phyloP scores from a whole-genome alignment of 306 rosid genomes.

The Quercus berberidifolia region DNA sequence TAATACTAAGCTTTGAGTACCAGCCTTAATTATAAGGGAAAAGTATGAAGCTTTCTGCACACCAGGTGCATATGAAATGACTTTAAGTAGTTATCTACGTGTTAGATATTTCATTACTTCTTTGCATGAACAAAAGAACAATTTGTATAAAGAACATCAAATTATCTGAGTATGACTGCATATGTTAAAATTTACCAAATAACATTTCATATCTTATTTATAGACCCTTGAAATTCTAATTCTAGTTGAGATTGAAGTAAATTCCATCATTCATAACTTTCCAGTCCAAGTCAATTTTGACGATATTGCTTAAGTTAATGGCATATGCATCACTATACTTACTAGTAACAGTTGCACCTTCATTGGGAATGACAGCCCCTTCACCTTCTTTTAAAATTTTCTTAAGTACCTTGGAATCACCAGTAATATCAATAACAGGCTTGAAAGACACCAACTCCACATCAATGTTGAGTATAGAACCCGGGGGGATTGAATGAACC shows the following conservation, averaged over 20 bases:
- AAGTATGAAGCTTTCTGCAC: not conserved
- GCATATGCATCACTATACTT: slow-evolving; percentile 17
- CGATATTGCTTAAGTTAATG: not conserved
- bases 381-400: slow-evolving; percentile 66
- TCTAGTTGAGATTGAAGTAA: slow-evolving; percentile 12
- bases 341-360: slow-evolving; percentile 66
- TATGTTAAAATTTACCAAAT: slow-evolving; percentile 1
- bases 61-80: not conserved
- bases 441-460: slow-evolving; percentile 63
- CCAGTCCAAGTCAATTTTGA: slow-evolving; percentile 9
- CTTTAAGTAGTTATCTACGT: not conserved
- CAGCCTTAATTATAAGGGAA: slow-evolving; percentile 1
- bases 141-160: not conserved
- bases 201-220: not conserved
- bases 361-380: slow-evolving; percentile 47
- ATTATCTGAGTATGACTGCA: not conserved
- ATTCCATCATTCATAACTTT: not conserved
- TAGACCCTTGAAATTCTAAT: not conserved
- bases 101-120: not conserved
- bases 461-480: slow-evolving; percentile 49
- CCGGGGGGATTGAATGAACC: slow-evolving; percentile 36
- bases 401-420: slow-evolving; percentile 63
- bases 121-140: slow-evolving; percentile 1
- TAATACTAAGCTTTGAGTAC: not conserved
- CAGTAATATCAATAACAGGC: slow-evolving; percentile 61